Evolutionary conservation across 768 basidiomycete genomes (phyloP).

Genomic region (Phaeotremella skinneri): DNA sequence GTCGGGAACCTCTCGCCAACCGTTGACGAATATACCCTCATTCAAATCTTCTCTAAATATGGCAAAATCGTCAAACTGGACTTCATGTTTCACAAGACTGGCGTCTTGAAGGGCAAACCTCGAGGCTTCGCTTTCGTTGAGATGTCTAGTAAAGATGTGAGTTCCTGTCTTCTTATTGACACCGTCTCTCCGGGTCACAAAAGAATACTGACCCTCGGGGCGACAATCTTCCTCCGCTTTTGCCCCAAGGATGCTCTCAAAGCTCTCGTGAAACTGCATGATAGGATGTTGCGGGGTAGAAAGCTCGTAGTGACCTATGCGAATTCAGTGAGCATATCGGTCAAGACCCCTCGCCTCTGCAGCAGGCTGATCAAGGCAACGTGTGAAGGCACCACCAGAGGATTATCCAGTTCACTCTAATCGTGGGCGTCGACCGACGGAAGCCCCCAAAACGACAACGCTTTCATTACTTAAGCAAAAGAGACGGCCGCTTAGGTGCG

Average conservation of each 20-base stretch:
- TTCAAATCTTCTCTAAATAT: constrained; percentile 86
- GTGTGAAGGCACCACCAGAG: constrained; percentile 32
- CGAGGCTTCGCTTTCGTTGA: constrained; percentile 94
- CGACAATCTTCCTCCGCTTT: constrained; percentile 2
- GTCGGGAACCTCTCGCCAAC: constrained; percentile 83
- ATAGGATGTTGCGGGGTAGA: constrained; percentile 78
- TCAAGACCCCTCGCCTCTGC: constrained; percentile 39
- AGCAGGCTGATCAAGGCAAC: neutral
- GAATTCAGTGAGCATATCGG: constrained; percentile 61
- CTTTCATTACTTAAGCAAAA: constrained; percentile 81
- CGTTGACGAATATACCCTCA: constrained; percentile 87
- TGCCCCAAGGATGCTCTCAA: constrained; percentile 70
- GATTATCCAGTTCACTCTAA: constrained; percentile 25
- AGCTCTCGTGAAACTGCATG: constrained; percentile 70
- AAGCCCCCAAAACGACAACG: constrained; percentile 65
- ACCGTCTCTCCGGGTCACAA: neutral
- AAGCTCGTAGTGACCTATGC: constrained; percentile 89
- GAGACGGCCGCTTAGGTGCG: constrained; percentile 58
- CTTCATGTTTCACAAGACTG: constrained; percentile 91
- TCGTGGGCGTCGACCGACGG: constrained; percentile 33
- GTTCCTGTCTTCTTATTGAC: constrained; percentile 48
- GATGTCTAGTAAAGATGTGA: constrained; percentile 73
- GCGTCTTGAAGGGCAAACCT: constrained; percentile 83
- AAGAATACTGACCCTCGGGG: neutral
- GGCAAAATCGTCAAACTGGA: constrained; percentile 91